These are phyloP conservation scores for Piper betle DNA, from an alignment of 164 flowering plant genomes.

Conservation along the genomic window DNA sequence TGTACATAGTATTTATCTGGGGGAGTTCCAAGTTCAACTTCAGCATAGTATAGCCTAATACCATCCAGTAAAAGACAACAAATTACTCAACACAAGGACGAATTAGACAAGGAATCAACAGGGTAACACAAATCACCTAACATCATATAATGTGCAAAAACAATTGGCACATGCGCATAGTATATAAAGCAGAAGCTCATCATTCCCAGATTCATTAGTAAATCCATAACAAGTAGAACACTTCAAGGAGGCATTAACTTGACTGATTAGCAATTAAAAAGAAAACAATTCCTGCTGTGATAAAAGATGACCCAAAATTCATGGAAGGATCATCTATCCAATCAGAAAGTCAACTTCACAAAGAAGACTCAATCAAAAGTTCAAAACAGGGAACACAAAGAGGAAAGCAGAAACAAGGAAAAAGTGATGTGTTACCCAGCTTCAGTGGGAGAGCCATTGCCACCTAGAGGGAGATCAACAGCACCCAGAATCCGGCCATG, in stretches of 20 bases:
- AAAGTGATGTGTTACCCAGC: conserved; percentile 33
- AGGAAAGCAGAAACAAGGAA: not conserved
- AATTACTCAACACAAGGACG: not conserved
- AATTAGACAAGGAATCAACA: not conserved
- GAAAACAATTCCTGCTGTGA: too few relatives aligned
- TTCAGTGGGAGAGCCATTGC: conserved; percentile 47
- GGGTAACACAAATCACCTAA: not conserved
- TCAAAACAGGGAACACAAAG: not conserved
- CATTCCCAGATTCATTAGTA: too few relatives aligned
- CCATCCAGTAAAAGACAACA: not conserved
- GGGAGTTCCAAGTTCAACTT: conserved; percentile 81
- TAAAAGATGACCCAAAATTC: not conserved
- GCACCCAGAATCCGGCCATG: conserved; percentile 43
- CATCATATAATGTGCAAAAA: not conserved
- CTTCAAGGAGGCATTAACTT: too few relatives aligned
- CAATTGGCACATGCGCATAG: too few relatives aligned
- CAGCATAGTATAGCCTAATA: conserved; percentile 72
- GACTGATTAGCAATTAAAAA: too few relatives aligned
- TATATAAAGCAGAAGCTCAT: too few relatives aligned
- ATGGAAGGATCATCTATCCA: too few relatives aligned
- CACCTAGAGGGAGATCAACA: conserved; percentile 65
- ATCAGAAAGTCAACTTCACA: not conserved
- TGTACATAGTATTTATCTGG: conserved; percentile 65
- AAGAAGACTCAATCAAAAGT: not conserved
- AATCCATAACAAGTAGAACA: too few relatives aligned